A percentile compares a stretch with the other conserved stretches of the same genome.
Evolutionary conservation across 2,329 filamentous ascomycete genomes (phyloP).

Genomic region (Remersonia thermophila): DNA sequence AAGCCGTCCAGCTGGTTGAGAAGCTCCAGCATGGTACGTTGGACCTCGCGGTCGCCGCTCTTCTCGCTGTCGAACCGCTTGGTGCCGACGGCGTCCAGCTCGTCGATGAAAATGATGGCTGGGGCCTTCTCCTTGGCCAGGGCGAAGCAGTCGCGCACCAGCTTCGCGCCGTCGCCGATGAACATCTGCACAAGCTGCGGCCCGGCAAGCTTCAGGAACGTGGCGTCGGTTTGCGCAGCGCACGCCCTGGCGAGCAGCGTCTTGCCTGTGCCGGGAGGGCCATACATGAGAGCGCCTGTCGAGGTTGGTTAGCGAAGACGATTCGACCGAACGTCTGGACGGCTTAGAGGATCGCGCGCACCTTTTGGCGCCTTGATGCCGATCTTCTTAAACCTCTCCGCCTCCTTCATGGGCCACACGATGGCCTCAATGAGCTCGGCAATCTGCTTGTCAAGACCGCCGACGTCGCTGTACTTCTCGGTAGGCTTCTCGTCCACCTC

Average conservation of each 20-base stretch:
- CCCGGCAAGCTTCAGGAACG: slow-evolving; percentile 94
- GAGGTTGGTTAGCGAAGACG: slow-evolving; percentile 3
- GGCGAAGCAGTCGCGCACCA: slow-evolving; percentile 94
- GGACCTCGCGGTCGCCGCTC: slow-evolving; percentile 92
- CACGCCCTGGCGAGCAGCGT: slow-evolving; percentile 89
- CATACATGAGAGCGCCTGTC: slow-evolving; percentile 92
- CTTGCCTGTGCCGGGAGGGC: slow-evolving; percentile 80
- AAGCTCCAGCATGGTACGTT: slow-evolving; percentile 96
- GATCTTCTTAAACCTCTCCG: slow-evolving; percentile 98
- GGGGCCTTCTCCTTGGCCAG: slow-evolving; percentile 97
- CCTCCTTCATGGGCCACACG: slow-evolving; percentile 99
- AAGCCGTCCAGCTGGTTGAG: slow-evolving; percentile 98
- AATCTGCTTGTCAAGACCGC: slow-evolving; percentile 96
- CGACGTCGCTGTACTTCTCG: slow-evolving; percentile 97
- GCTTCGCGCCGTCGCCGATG: slow-evolving; percentile 94
- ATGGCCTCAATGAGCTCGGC: slow-evolving; percentile 97
- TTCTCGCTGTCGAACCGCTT: slow-evolving; percentile 99
- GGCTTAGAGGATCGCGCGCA: slow-evolving; percentile 37
- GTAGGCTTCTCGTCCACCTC: slow-evolving; percentile 99
- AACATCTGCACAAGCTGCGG: slow-evolving; percentile 99
- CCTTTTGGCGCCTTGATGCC: slow-evolving; percentile 99
- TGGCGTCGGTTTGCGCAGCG: slow-evolving; percentile 94
- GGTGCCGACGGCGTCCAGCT: slow-evolving; percentile 93
- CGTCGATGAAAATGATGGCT: slow-evolving; percentile 98
- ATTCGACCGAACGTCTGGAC: too few species aligned